Conservation (phyloP, 768 basidiomycete genomes). For the Termitomyces sp. region DNA sequence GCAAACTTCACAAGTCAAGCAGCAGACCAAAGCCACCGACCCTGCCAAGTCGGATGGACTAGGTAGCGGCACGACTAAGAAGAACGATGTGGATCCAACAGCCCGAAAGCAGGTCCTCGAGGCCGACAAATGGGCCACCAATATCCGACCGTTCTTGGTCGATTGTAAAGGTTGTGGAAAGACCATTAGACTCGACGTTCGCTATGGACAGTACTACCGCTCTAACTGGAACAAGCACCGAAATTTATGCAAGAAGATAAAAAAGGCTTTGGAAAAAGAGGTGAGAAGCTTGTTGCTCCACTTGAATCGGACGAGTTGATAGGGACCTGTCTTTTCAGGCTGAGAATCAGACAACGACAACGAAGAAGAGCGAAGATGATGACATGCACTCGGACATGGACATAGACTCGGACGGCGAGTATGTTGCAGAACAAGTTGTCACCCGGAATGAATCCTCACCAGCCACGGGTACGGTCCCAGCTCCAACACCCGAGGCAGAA, state of each 20-base stretch:
- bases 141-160: background rate
- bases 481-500: background rate
- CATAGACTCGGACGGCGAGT: background rate
- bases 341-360: too few species aligned
- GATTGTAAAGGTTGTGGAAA: background rate
- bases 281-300: background rate
- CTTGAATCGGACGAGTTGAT: background rate
- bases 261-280: background rate
- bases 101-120: background rate
- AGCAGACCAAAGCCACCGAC: background rate
- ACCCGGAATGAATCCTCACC: background rate
- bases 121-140: background rate
- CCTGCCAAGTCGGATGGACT: background rate
- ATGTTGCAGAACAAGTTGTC: background rate
- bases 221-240: conserved; percentile 5
- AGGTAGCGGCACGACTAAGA: background rate
- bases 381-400: background rate
- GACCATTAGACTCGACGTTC: conserved; percentile 2
- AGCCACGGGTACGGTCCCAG: background rate
- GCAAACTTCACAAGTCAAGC: background rate
- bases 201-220: background rate
- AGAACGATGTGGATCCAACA: background rate
- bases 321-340: background rate
- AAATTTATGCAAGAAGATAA: background rate
- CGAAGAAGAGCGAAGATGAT: too few species aligned